Base-by-base conservation (phyloP, 805 yeast genomes). In the Candida broadrunensis region DNA sequence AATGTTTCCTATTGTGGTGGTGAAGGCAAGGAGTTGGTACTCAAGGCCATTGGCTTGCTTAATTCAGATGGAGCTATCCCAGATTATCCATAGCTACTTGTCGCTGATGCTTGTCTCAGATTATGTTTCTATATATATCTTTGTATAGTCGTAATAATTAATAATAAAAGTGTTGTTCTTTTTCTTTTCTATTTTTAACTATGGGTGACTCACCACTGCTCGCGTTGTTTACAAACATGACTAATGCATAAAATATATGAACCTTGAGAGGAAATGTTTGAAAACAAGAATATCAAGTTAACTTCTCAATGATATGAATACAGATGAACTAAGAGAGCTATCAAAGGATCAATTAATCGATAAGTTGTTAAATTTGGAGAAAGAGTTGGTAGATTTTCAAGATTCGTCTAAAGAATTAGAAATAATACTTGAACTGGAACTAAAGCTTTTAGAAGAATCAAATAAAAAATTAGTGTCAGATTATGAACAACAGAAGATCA, bases 331-430 rank as follows among this genome's bases (percentile, higher is more conserved):
- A 16, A 3, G 3, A 20, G 17, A 17, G 2, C 31, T 41, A 15
- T 20, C 44, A 6, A 41, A 38, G 32, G 43, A 41, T 11, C 44
- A 43, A 4, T 38, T 46, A 4, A 38, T 46, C 23, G 20, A 34
- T 5, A 35, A 35, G 31, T 56, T 69, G 31, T 23, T 61, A 5
- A 68, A 64, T 35, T 56, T 70, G 14, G 75, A 70, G 41, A 50
- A 45, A 16, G 73, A 67, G 38, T 52, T 69, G 19, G 42, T 48
- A 17, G 76, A 71, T 43, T 72, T 70, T 44, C 74, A 69, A 43
- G 72, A 65, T 30, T 65, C 72, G 3, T 65, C 72, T 42, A 66
- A 60, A 38, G 77, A 71, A 34, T 53, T 72, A 24, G 77, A 72
- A 41, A 68, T 56, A 36, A 74, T 73, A 1, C 55, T 71, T 32